Evolutionary conservation across 768 basidiomycete species (phyloP).

Genomic region (Mycena alexandri): DNA sequence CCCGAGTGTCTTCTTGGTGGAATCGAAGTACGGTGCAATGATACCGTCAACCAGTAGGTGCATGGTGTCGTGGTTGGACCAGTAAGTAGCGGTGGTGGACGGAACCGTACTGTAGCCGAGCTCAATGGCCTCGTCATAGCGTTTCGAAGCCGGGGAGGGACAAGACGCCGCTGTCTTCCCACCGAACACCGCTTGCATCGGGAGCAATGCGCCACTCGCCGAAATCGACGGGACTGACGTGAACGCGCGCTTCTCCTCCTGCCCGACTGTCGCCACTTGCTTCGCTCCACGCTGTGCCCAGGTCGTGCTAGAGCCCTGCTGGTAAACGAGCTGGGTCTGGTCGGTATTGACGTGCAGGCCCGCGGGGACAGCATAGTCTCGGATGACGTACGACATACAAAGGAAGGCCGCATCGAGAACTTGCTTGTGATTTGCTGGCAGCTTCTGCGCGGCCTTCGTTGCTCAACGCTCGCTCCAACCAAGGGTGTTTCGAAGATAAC

Average conservation of each 20-base stretch:
- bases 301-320: conserved; percentile 44
- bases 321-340: conserved; percentile 33
- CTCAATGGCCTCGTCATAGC: too few species aligned
- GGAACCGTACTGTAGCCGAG: too few species aligned
- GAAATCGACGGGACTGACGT: too few species aligned
- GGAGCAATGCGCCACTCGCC: too few species aligned
- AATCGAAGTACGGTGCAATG: conserved; percentile 45
- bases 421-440: conserved; percentile 40
- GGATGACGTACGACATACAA: neutral
- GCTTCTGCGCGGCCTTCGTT: conserved; percentile 49
- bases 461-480: conserved; percentile 23
- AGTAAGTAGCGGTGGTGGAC: too few species aligned
- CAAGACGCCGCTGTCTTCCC: too few species aligned
- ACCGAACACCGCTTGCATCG: too few species aligned
- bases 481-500: conserved; percentile 40
- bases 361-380: neutral
- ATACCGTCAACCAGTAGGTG: conserved; percentile 41
- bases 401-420: conserved; percentile 12
- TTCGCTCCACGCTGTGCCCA: conserved; percentile 46
- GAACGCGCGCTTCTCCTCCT: too few species aligned
- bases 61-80: conserved; percentile 46
- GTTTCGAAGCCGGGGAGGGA: too few species aligned
- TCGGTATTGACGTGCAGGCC: conserved; percentile 31
- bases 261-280: conserved; percentile 45
- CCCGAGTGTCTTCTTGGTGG: conserved; percentile 28